phyloP scores from a whole-genome alignment of 305 asterid genomes.

The Coffea humblotiana region DNA sequence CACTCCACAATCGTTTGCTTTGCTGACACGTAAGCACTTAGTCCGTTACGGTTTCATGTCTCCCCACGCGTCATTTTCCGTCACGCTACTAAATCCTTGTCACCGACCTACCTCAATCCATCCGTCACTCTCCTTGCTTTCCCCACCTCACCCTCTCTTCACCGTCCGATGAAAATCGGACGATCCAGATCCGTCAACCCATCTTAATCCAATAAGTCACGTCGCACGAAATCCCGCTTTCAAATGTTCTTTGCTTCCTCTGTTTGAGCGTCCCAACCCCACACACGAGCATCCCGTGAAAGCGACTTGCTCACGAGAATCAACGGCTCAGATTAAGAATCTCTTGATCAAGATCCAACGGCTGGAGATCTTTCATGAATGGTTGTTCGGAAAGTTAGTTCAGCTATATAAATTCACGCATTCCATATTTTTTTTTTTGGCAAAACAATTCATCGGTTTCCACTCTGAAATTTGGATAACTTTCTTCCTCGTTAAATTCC shows the following conservation, averaged over 20 bases:
- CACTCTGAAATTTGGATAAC: conserved; percentile 13
- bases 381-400: conserved; percentile 32
- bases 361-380: conserved; percentile 20
- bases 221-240: conserved; percentile 18
- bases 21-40: conserved; percentile 49
- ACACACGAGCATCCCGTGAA: conserved; percentile 43
- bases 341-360: conserved; percentile 32
- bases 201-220: conserved; percentile 28
- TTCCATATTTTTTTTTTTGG: neutral
- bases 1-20: conserved; percentile 30
- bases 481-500: conserved; percentile 9
- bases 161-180: conserved; percentile 5
- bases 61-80: conserved; percentile 30
- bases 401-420: conserved; percentile 21
- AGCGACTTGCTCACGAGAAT: conserved; percentile 31
- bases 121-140: neutral
- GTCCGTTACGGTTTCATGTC: conserved; percentile 22
- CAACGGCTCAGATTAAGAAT: conserved; percentile 32
- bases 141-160: too few species aligned
- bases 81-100: conserved; percentile 40
- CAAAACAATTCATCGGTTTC: conserved; percentile 13
- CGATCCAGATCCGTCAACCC: conserved; percentile 30
- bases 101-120: conserved; percentile 20
- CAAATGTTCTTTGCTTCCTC: conserved; percentile 16
- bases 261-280: conserved; percentile 7